Base-by-base conservation (phyloP, 2,329 filamentous ascomycete species). In the Trichoderma pleuroti region DNA sequence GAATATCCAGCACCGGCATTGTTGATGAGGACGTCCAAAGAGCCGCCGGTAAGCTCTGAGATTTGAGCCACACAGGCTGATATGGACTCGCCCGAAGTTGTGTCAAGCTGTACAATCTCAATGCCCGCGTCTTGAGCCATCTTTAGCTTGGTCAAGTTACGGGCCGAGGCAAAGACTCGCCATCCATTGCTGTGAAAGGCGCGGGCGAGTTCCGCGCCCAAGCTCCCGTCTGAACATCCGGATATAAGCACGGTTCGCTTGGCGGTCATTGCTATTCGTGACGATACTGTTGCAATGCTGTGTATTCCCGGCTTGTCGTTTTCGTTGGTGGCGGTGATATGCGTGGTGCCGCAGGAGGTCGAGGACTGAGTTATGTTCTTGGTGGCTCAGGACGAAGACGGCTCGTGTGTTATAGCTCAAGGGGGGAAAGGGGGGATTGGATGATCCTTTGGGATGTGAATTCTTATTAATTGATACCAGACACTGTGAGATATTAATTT, bases 161-260 rank as follows among this genome's bases (percentile, higher is more conserved):
- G 76, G 1, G 76, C 76, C 0, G 79, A 76, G 16, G 78, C 79
- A 54, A 79, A 76, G 12, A 81, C 78, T 14, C 73, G 72, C 72
- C 74, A 78, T 10, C 76, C 76, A 2, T 54, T 59, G 0, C 72
- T 62, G n/a, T 76, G 77, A 26, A 81, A 75, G 7, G 75, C 78
- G 0, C 77, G 65, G 11, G 79, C 78, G 1, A 81, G 73, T 0
- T 76, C 75, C 1, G 75, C 75, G 2, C 80, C 80, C 1, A 81
- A 72, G 28, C 78, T 76, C 10, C 77, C 78, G 12, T 79, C 77
- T 1, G 78, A 80, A 72, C 80, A 81, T 69, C 80, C 79, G 0
- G 80, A 80, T n/a, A 81, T 74, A 5, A 81, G 72, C 16, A 80
- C 75, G 1, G 75, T 78, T 30, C 59, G 59, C 46, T 36, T 63